Conservation (phyloP, 208 protist genomes). For the Leishmania turanica region DNA sequence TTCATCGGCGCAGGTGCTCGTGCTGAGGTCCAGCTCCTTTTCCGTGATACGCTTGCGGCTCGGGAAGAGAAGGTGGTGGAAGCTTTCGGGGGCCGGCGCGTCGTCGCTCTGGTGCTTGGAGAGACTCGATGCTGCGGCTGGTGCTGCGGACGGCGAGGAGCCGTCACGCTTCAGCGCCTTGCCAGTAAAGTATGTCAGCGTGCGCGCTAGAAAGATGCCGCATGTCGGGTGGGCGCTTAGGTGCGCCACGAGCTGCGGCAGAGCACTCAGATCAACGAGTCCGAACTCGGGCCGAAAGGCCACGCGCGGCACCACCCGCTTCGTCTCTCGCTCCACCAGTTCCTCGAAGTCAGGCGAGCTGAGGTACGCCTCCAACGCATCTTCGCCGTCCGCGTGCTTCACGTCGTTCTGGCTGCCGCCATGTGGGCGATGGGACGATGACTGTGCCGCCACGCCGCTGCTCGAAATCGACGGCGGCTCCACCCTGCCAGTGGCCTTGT, state of each 20-base stretch:
- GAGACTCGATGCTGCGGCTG: neutral
- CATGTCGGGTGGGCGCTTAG: constrained; percentile 36
- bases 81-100: constrained; percentile 3
- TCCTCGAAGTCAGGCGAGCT: constrained; percentile 39
- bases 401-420: neutral
- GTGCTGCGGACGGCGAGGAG: neutral
- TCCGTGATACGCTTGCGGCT: constrained; percentile 40
- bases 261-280: constrained; percentile 64
- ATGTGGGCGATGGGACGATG: neutral
- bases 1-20: constrained; percentile 49
- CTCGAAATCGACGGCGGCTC: constrained; percentile 4
- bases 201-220: constrained; percentile 38
- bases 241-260: constrained; percentile 59
- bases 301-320: constrained; percentile 36
- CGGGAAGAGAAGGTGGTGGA: constrained; percentile 13
- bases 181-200: constrained; percentile 52
- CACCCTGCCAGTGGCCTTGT: constrained; percentile 13
- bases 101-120: constrained; percentile 3
- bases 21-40: constrained; percentile 80
- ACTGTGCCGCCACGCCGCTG: neutral
- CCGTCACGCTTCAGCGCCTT: neutral
- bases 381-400: constrained; percentile 21
- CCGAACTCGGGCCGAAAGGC: constrained; percentile 54
- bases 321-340: constrained; percentile 40
- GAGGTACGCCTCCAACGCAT: constrained; percentile 46